Base-by-base conservation (phyloP, 139 green algal species). In the Pseudopediastrum boryanum region DNA sequence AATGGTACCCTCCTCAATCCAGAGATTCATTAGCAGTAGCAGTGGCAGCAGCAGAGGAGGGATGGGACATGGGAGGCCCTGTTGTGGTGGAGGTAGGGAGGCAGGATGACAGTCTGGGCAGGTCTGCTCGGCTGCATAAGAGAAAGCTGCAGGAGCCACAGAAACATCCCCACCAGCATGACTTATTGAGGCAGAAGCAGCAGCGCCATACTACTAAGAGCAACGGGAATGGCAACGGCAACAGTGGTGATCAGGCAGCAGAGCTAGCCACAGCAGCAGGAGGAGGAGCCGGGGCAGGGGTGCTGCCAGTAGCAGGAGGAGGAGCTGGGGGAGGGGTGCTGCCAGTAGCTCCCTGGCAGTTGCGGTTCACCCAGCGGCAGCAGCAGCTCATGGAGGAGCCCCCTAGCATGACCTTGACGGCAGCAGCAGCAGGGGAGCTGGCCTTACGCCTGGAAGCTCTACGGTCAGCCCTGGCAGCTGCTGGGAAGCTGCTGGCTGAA, bases 241-340 rank as follows among this genome's bases (percentile, higher is more conserved):
- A n/a, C n/a, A n/a, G n/a, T n/a, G n/a, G n/a, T n/a, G n/a, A n/a
- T n/a, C n/a, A n/a, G n/a, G n/a, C n/a, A n/a, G n/a, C n/a, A n/a
- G n/a, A n/a, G n/a, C n/a, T n/a, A n/a, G n/a, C n/a, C n/a, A n/a
- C 69, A 64, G 48, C 69, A 64, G 46, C 69, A 64, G 69, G 19
- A 2, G 21, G n/a, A 58, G 2, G 23, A 4, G 67, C 7, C 7
- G 58, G n/a, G 2, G 4, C 7, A 2, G 52, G 52, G 8, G 12
- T 9, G 9, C 0, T 9, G 23, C 12, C 69, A 65, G 69, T 0
- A 65, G 62, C 62, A 27, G 35, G 19, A 2, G 21, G n/a, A 58
- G 2, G 23, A 4, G 67, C 7, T 16, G 58, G n/a, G 2, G 4
- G 12, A 2, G 52, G 52, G 8, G 12, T 9, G 9, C 0, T 9